phyloP scores from a whole-genome alignment of 306 rosid genomes.

The Cicer arietinum region DNA sequence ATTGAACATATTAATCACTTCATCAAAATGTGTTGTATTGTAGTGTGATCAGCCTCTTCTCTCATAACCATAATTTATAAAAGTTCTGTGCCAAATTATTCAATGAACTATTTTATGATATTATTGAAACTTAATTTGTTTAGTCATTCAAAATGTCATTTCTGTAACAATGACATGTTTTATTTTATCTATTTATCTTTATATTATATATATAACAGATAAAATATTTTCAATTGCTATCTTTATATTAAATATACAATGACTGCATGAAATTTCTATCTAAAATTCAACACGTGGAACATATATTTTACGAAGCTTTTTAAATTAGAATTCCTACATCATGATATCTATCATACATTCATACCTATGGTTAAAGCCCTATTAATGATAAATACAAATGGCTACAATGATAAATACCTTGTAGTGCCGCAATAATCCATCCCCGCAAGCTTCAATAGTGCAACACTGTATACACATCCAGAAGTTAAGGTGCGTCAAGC shows the following conservation, averaged over 20 bases:
- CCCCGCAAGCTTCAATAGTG: slow-evolving; percentile 80
- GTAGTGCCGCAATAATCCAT: slow-evolving; percentile 97
- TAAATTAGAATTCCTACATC: not conserved
- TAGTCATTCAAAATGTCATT: slow-evolving; percentile 5
- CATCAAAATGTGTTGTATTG: not conserved
- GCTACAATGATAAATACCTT: slow-evolving; percentile 58
- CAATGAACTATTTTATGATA: not conserved
- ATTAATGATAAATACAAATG: slow-evolving; percentile 1
- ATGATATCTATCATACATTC: not conserved
- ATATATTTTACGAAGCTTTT: not conserved
- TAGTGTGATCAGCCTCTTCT: slow-evolving; percentile 5
- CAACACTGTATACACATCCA: slow-evolving; percentile 72
- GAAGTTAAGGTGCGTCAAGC: slow-evolving; percentile 40
- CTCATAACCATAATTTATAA: not conserved
- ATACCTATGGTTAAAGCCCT: not conserved
- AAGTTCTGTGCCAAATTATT: not conserved
- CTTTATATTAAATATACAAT: no score
- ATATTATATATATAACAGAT: not conserved
- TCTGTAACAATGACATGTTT: no score
- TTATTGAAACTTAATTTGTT: not conserved
- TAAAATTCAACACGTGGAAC: not conserved
- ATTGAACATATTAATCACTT: slow-evolving; percentile 18
- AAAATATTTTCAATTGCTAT: not conserved
- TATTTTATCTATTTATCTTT: not conserved
- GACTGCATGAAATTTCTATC: no score